Evolutionary conservation across 2,329 filamentous ascomycete genomes (phyloP).

Genomic region (Emergomyces africanus): DNA sequence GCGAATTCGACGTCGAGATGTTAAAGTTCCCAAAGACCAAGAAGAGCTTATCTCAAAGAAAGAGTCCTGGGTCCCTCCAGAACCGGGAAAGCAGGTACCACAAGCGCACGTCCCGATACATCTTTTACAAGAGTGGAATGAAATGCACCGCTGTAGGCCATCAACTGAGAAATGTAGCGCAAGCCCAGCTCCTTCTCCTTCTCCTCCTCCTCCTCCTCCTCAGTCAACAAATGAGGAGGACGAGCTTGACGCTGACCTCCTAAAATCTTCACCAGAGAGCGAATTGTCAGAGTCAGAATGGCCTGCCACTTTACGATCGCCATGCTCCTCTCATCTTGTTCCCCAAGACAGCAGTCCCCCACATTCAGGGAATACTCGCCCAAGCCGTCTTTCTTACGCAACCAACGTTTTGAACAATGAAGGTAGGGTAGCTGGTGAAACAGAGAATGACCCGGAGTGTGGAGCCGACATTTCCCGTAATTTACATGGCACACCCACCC

Average conservation of each 20-base stretch:
- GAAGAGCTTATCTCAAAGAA: slow-evolving; percentile 33
- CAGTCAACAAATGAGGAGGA: neutral
- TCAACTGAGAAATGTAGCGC: neutral
- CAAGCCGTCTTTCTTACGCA: neutral
- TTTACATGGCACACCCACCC: neutral
- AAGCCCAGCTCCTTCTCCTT: too few relatives aligned
- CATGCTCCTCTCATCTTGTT: slow-evolving; percentile 9
- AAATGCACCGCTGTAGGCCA: slow-evolving; percentile 9
- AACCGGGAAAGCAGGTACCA: slow-evolving; percentile 15
- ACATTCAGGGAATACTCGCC: neutral
- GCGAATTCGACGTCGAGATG: slow-evolving; percentile 30
- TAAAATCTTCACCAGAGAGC: neutral
- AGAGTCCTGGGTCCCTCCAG: slow-evolving; percentile 30
- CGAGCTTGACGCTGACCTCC: neutral
- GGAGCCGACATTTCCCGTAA: neutral
- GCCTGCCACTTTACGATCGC: neutral
- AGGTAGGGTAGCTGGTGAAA: neutral
- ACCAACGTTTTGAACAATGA: neutral
- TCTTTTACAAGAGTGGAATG: slow-evolving; percentile 27
- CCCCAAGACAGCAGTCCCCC: slow-evolving; percentile 21
- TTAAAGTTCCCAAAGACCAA: slow-evolving; percentile 39
- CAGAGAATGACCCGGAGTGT: neutral
- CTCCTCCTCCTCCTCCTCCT: too few relatives aligned
- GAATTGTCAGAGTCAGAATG: neutral
- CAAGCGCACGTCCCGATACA: slow-evolving; percentile 23